Evolutionary conservation across 1,284 basidiomycete genomes (phyloP), one percentile per base, ranked within the genome.

Genomic region (Trametes pubescens): DNA sequence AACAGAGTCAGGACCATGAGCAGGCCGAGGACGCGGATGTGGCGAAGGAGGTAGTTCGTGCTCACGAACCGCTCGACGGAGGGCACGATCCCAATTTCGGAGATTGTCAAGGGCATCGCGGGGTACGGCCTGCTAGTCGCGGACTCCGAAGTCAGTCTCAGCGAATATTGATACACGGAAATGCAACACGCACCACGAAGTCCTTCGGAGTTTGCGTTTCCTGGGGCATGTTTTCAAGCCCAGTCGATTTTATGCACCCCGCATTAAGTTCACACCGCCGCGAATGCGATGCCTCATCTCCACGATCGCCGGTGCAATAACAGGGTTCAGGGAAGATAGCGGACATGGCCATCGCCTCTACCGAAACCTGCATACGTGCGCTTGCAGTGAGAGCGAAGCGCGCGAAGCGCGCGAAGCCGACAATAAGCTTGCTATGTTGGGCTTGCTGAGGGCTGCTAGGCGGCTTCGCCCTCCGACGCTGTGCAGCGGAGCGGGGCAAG

Each of bases 11-110:
- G 29, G 48, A 52, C 35, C 6, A 48, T 24, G 7, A 59, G 40
- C 6, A 64, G 18, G 9, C 22, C 47, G 34, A 59, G 62, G 29
- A 60, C 53, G 53, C 56, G 26, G 29, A 64, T 49, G 56, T 63
- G 51, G 9, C 56, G 61, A 44, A 63, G 61, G 61, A 63, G 61
- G 37, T 63, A 53, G 37, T 54, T 57, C 13, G 61, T 63, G 24
- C 56, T 57, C 26, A 63, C 61, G 51, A 63, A 63, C 46, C 61
- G 22, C 51, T 63, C 61, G 13, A 63, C 61, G 8, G 61, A 63
- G 22, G 61, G 61, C 18, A 63, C 61, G 14, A 63, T 63, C 18
- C 61, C 61, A 4, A 63, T 40, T 32, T 63, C 61, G 32, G 26
- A 51, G 14, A 63, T 48, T 18, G 56, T 58, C 49, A 63, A 10